Base-by-base conservation (phyloP, 768 basidiomycete species). In the Boletus subcaerulescens region DNA sequence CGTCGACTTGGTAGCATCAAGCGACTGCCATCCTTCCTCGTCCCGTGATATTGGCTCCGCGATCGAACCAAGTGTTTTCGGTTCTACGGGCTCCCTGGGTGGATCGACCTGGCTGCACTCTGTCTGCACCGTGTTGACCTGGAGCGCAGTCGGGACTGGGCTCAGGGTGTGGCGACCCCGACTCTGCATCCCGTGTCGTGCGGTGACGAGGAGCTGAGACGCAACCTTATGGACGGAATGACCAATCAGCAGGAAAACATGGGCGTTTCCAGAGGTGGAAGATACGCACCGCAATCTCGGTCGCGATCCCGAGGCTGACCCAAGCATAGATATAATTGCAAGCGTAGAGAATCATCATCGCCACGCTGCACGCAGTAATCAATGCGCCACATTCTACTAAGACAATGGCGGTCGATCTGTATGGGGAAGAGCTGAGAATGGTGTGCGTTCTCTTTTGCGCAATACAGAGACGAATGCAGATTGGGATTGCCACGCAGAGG, bases 331-430 rank as follows among this genome's bases (percentile, higher is more conserved):
- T 1, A 44, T 43, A 54, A 4, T 41, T 33, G 9, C 15, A 11
- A 13, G 46, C 39, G 13, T 57, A 58, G 24, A 66, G 41, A 10
- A 60, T 20, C 32, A 48, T 40, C 58, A 63, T 60, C 9, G 20
- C 18, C n/a, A 55, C 8, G 5, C 50, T 50, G 20, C 45, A 51
- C 9, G 35, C 14, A 1, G 56, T 57, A 2, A 63, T 44, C 31
- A 66, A 40, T 1, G 58, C 46, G 13, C 61, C 53, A 5, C 61
- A 68, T 48, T 66, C 65, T 5, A 66, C 50, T 15, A 58, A 7
- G 47, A 66, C 41, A 40, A 66, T 47, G 26, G 38, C 50, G 39
- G 46, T n/a, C n/a, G 61, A 56, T 45, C 49, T 61, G 46, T 47
- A 46, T 12, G 48, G 56, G 11, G 49, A 60, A 3, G n/a, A 14